Base-by-base conservation (phyloP, 129 eudicot genomes). In the Centrapalus pauciflorus region DNA sequence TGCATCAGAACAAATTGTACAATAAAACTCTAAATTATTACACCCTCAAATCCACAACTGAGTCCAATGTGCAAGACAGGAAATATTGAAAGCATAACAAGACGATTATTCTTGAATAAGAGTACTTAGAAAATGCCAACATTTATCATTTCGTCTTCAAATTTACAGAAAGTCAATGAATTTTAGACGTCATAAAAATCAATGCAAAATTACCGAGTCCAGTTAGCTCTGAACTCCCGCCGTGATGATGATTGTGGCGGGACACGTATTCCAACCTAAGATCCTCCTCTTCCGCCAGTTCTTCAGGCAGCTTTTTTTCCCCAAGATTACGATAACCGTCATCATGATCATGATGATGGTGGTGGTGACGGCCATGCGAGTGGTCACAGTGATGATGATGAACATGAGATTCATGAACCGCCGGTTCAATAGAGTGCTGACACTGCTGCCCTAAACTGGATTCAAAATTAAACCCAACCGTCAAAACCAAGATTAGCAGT, bases 241-340 rank as follows among this genome's bases (percentile, higher is more conserved):
- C 75, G 56, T 80, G 63, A 73, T 74, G 45, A 52, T 76, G 77
- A 55, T 70, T 24, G 12, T 70, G 55, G 27, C 73, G 73, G 7
- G 74, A 64, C 75, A 71, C 77, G 59, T 46, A 77, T 33, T 88
- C 87, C 54, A 82, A 14, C 60, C 72, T 72, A 66, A 93, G 87
- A 80, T 93, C 96, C 64, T 93, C 98, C 75, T 88, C 96, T 63
- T 93, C 98, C 4, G 96, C 96, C 78, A 93, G 58, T 61, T 93
- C 98, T 65, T 88, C 98, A 10, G 98, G 96, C 35, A 91, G 76
- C 76, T 75, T 76, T 57, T 72, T 82, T 51, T 29, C 57, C 41
- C 55, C 61, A 55, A 55, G 56, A 48, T 60, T 58, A 48, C 23
- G 64, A 67, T 78, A 55, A 21, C 26, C 41, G 17, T 70, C 67